Evolutionary conservation across 306 rosid species (phyloP).

Genomic region (Rosa persica): DNA sequence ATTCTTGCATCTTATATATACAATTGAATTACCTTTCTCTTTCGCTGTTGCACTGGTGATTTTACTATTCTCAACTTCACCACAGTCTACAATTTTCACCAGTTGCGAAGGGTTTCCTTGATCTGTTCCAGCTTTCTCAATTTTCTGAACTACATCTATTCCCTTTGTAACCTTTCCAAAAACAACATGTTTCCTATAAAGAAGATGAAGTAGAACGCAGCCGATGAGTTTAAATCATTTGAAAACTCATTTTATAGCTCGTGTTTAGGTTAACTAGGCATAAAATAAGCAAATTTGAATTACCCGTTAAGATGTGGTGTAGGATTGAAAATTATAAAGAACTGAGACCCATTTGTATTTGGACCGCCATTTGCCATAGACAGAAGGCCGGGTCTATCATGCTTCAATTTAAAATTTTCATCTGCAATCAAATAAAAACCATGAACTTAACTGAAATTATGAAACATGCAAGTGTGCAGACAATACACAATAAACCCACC

Average conservation of each 20-base stretch:
- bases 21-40: slow-evolving; percentile 59
- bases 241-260: not conserved
- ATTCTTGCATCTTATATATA: not conserved
- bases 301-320: slow-evolving; percentile 97
- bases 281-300: slow-evolving; percentile 21
- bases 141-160: slow-evolving; percentile 68
- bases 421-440: slow-evolving; percentile 52
- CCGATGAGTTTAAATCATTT: not conserved
- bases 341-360: slow-evolving; percentile 96
- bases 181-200: slow-evolving; percentile 87
- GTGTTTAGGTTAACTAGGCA: not conserved
- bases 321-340: slow-evolving; percentile 82
- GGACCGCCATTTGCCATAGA: slow-evolving; percentile 98
- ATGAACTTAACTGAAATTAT: slow-evolving; percentile 20
- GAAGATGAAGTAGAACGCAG: slow-evolving; percentile 6
- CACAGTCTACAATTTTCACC: slow-evolving; percentile 85
- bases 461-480: slow-evolving; percentile 9
- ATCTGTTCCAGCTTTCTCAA: slow-evolving; percentile 72
- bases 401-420: slow-evolving; percentile 76
- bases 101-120: slow-evolving; percentile 73
- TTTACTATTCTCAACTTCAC: slow-evolving; percentile 60
- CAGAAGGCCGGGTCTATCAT: slow-evolving; percentile 85
- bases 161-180: slow-evolving; percentile 88
- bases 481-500: slow-evolving; percentile 46
- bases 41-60: slow-evolving; percentile 43